A percentile compares a stretch with the other conserved stretches of the same genome.
These are phyloP conservation scores for Bisporella sp. DNA, from an alignment of 2,329 filamentous ascomycete genomes.

Conservation along the genomic window DNA sequence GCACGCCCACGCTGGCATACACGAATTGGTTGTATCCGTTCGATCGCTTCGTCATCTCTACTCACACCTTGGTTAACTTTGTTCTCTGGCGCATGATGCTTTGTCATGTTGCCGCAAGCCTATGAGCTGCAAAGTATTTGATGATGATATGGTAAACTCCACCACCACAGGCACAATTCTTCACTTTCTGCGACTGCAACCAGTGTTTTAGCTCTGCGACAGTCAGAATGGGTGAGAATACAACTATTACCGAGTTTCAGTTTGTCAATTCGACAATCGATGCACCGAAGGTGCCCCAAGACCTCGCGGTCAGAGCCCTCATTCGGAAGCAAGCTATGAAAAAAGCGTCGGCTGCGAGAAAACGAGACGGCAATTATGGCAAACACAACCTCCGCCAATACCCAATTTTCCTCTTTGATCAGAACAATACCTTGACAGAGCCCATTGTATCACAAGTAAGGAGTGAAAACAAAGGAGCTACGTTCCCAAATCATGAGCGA, in stretches of 20 bases:
- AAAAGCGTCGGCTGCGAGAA: constrained; percentile 27
- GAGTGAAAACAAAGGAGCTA: background rate
- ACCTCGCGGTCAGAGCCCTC: constrained; percentile 17
- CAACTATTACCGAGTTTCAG: constrained; percentile 14
- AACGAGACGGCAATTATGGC: constrained; percentile 25
- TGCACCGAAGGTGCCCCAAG: constrained; percentile 16
- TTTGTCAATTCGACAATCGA: constrained; percentile 21
- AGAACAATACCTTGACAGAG: constrained; percentile 1
- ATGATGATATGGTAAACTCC: too few relatives aligned
- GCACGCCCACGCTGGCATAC: too few relatives aligned
- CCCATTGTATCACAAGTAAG: background rate
- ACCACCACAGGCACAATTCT: too few relatives aligned
- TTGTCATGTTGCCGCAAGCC: too few relatives aligned
- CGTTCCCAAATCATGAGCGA: background rate
- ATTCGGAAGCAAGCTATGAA: constrained; percentile 34
- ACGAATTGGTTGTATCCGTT: too few relatives aligned
- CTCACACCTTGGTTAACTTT: too few relatives aligned
- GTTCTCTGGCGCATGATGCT: too few relatives aligned
- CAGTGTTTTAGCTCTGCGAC: background rate
- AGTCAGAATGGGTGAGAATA: constrained; percentile 5
- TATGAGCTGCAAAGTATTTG: too few relatives aligned
- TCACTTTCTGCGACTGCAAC: too few relatives aligned
- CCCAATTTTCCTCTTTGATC: constrained; percentile 17
- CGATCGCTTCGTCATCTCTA: too few relatives aligned
- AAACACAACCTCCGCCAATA: constrained; percentile 27